Evolutionary conservation across 352 stramenopile species (phyloP).

Genomic region (Phytopythium litorale): DNA sequence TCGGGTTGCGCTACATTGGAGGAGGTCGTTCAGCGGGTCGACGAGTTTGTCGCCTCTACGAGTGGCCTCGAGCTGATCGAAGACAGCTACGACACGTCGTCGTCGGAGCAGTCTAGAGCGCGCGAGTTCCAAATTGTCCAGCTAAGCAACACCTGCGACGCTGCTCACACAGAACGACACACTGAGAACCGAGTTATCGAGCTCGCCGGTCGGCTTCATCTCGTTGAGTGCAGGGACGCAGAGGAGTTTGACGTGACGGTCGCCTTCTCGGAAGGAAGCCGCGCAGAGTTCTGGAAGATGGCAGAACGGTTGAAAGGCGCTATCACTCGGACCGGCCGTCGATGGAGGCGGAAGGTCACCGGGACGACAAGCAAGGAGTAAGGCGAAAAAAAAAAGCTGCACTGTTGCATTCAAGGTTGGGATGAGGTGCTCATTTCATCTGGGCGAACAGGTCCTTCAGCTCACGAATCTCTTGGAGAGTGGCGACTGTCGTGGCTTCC

Average conservation of each 20-base stretch:
- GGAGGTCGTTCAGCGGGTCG: conserved; percentile 38
- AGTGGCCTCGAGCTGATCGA: neutral
- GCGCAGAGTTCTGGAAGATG: conserved; percentile 61
- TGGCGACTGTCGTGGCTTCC: conserved; percentile 60
- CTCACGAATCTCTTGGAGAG: conserved; percentile 66
- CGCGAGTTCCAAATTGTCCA: neutral
- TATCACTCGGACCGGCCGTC: conserved; percentile 51
- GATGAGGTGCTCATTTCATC: conserved; percentile 15
- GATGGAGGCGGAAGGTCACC: conserved; percentile 57
- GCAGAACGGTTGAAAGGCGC: conserved; percentile 55
- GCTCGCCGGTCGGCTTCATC: conserved; percentile 31
- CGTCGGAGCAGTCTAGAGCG: neutral
- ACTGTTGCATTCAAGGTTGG: neutral
- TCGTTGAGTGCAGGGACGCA: conserved; percentile 8
- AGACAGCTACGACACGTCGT: neutral
- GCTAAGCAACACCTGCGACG: no score
- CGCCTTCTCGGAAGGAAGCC: conserved; percentile 45
- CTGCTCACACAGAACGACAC: neutral
- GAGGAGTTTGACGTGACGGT: conserved; percentile 34
- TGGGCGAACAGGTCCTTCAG: conserved; percentile 64
- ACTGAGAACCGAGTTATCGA: neutral
- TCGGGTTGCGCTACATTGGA: conserved; percentile 37
- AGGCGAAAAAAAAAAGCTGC: no score
- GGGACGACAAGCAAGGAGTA: conserved; percentile 19
- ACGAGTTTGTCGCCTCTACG: conserved; percentile 22